Percentiles rank a stretch among this genome's conserved stretches.
These are phyloP conservation scores for Camelina laxa DNA, from an alignment of 345 rosid genomes.

Conservation along the genomic window DNA sequence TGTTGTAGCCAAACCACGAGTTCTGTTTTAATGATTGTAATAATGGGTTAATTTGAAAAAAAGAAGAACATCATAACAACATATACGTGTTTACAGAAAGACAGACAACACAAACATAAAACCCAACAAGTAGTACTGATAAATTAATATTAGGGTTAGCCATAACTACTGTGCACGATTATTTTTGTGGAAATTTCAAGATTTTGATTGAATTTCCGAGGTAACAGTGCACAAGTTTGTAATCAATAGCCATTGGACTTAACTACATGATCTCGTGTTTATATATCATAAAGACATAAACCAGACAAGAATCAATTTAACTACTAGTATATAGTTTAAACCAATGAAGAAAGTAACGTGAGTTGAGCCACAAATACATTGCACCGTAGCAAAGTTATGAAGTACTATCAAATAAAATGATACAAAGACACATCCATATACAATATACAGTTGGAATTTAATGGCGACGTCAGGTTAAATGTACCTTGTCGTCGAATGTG, in stretches of 20 bases:
- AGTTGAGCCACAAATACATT: slow-evolving; percentile 28
- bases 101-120: background rate
- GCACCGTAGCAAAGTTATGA: slow-evolving; percentile 30
- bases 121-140: background rate
- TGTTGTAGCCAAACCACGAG: slow-evolving; percentile 24
- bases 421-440: slow-evolving; percentile 15
- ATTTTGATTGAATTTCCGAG: background rate
- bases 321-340: background rate
- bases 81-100: background rate
- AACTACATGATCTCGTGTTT: slow-evolving; percentile 1
- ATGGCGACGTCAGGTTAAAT: background rate
- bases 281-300: background rate
- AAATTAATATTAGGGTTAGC: background rate
- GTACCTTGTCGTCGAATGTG: slow-evolving; percentile 26
- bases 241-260: slow-evolving; percentile 9
- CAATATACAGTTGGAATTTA: background rate
- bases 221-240: background rate
- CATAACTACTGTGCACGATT: background rate
- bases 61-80: background rate
- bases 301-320: background rate
- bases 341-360: background rate
- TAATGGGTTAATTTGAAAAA: background rate
- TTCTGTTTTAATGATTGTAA: background rate
- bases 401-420: slow-evolving; percentile 24
- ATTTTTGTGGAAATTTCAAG: background rate